Percentiles rank a stretch among this genome's conserved stretches.
Evolutionary conservation across 345 rosid species (phyloP).

Genomic region (Bruguiera sexangula): DNA sequence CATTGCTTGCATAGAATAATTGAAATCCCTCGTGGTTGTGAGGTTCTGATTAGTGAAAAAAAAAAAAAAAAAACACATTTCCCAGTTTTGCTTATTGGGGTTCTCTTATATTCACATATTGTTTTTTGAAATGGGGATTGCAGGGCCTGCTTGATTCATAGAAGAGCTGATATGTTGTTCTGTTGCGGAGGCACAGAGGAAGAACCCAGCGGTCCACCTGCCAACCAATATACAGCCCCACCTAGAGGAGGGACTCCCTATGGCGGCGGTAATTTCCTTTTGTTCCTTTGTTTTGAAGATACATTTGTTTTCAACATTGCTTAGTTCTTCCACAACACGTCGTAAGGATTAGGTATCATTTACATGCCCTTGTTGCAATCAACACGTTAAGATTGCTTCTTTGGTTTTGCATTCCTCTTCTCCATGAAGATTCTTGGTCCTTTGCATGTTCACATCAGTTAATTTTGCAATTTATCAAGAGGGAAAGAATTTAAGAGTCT

Average conservation of each 20-base stretch:
- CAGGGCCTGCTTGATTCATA: not conserved
- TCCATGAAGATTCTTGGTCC: no score
- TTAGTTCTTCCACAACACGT: no score
- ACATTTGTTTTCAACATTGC: not conserved
- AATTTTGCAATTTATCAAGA: no score
- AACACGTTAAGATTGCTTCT: not conserved
- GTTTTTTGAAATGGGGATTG: not conserved
- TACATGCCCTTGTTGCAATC: not conserved
- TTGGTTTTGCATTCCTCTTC: no score
- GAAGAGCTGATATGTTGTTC: constrained; percentile 41
- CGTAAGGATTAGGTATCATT: not conserved
- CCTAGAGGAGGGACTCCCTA: constrained; percentile 55
- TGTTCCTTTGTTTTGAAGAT: not conserved
- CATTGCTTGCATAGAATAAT: not conserved
- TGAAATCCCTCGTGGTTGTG: not conserved
- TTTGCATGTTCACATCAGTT: no score
- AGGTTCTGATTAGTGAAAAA: not conserved
- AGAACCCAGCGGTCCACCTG: constrained; percentile 59
- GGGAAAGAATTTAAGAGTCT: no score
- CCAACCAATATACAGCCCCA: constrained; percentile 65
- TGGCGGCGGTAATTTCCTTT: constrained; percentile 32
- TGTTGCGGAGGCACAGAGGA: constrained; percentile 93
- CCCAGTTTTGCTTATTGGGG: not conserved
- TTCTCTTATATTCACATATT: not conserved
- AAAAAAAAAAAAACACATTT: not conserved